phyloP scores from a whole-genome alignment of 345 rosid genomes.

The Citrus australasica region DNA sequence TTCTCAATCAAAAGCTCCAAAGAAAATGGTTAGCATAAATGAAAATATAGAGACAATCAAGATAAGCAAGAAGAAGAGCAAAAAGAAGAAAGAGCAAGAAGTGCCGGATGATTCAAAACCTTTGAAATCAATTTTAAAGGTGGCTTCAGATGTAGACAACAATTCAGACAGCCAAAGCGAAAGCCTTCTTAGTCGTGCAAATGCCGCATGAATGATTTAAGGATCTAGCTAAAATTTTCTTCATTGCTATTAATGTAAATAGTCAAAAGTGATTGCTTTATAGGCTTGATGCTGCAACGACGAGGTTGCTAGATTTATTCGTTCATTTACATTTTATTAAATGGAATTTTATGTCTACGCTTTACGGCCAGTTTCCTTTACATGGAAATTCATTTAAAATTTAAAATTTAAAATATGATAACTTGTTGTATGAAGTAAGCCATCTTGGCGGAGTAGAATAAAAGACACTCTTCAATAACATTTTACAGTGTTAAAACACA shows the following conservation, averaged over 20 bases:
- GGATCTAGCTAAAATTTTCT: not conserved
- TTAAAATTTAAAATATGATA: no score
- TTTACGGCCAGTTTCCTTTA: not conserved
- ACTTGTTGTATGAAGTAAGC: no score
- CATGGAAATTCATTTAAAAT: no score
- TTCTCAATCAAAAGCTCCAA: slow-evolving; percentile 25
- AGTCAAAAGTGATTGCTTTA: not conserved
- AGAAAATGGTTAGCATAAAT: slow-evolving; percentile 55
- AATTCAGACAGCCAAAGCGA: not conserved
- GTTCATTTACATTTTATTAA: not conserved
- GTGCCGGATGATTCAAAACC: slow-evolving; percentile 34
- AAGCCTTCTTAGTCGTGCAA: not conserved
- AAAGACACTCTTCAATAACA: no score
- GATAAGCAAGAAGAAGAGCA: slow-evolving; percentile 22
- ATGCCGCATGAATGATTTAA: not conserved
- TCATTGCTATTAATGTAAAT: not conserved
- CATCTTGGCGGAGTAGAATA: no score
- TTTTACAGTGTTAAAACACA: no score
- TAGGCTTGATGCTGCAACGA: not conserved
- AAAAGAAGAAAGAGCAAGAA: slow-evolving; percentile 24
- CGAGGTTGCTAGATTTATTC: not conserved
- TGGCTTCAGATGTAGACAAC: slow-evolving; percentile 29
- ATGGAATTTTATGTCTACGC: not conserved
- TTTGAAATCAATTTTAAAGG: slow-evolving; percentile 48
- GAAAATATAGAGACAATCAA: slow-evolving; percentile 41